Conservation (phyloP, 1,284 basidiomycete species). For the Apiotrichum mycotoxinovorans region DNA sequence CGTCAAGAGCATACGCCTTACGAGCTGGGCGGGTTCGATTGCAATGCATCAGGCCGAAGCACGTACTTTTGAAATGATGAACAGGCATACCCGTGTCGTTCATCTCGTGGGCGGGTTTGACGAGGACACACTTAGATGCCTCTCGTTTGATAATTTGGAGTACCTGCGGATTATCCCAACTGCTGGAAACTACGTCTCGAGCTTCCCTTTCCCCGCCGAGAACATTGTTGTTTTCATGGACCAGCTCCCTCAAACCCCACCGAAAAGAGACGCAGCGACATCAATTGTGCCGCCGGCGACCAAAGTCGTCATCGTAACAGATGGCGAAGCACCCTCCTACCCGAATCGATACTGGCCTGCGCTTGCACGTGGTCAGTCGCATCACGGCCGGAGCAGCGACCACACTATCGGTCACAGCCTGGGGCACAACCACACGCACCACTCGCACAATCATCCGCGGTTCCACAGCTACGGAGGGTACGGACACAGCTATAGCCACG, state of each 20-base stretch:
- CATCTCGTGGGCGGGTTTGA: neutral
- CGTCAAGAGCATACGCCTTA: neutral
- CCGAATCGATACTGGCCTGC: neutral
- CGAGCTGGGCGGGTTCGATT: neutral
- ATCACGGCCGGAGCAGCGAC: neutral
- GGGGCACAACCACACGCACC: no score
- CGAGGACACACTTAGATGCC: neutral
- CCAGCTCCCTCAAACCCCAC: no score
- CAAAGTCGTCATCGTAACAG: neutral
- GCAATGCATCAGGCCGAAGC: neutral
- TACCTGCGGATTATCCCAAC: neutral
- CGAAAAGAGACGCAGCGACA: no score
- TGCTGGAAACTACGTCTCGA: neutral
- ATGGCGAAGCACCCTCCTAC: neutral
- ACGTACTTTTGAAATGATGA: neutral
- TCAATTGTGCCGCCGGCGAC: neutral
- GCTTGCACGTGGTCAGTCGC: neutral
- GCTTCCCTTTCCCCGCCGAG: neutral
- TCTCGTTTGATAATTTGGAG: neutral
- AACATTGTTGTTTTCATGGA: neutral
- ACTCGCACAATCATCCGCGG: no score
- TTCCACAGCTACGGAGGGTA: no score
- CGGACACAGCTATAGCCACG: no score
- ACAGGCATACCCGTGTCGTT: neutral
- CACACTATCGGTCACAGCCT: no score